Percentiles rank a stretch among this genome's conserved stretches.
Conservation (phyloP, 768 basidiomycete species). For the Xerocomus brunneocitrinus region DNA sequence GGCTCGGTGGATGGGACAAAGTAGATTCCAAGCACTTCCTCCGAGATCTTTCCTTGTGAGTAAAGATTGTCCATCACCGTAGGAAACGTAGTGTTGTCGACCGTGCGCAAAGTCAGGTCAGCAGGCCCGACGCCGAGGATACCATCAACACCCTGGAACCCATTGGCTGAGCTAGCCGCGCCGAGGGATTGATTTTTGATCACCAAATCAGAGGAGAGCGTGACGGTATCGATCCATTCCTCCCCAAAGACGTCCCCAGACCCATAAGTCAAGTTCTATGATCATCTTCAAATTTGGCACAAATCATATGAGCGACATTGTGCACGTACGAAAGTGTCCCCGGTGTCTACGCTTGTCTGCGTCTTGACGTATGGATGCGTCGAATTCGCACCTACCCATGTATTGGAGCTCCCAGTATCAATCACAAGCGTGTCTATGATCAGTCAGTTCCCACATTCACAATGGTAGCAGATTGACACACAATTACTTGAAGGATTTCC, state of each 20-base stretch:
- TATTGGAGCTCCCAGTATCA: constrained; percentile 30
- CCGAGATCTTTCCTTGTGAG: constrained; percentile 23
- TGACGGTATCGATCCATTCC: background rate
- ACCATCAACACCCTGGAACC: background rate
- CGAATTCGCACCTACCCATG: constrained; percentile 22
- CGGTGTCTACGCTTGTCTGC: constrained; percentile 12
- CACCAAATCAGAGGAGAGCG: background rate
- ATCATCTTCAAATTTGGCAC: background rate
- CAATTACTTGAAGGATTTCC: constrained; percentile 24
- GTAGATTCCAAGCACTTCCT: constrained; percentile 28
- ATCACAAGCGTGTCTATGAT: constrained; percentile 23
- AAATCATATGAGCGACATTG: background rate
- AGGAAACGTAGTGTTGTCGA: constrained; percentile 15
- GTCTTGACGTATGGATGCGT: constrained; percentile 8
- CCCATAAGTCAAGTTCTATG: background rate
- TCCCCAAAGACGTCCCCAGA: background rate
- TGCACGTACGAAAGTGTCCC: background rate
- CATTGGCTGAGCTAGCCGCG: constrained; percentile 18
- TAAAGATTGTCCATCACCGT: constrained; percentile 36
- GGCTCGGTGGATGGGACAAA: constrained; percentile 22
- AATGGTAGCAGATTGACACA: constrained; percentile 5
- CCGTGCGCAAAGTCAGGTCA: constrained; percentile 28
- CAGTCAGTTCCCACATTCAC: background rate
- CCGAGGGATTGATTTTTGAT: constrained; percentile 9
- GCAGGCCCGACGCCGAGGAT: constrained; percentile 27